Percentiles rank a stretch among this genome's conserved stretches.
These are phyloP conservation scores for Yamadazyma membranifaciens DNA, from an alignment of 1,139 yeast genomes.

Conservation along the genomic window DNA sequence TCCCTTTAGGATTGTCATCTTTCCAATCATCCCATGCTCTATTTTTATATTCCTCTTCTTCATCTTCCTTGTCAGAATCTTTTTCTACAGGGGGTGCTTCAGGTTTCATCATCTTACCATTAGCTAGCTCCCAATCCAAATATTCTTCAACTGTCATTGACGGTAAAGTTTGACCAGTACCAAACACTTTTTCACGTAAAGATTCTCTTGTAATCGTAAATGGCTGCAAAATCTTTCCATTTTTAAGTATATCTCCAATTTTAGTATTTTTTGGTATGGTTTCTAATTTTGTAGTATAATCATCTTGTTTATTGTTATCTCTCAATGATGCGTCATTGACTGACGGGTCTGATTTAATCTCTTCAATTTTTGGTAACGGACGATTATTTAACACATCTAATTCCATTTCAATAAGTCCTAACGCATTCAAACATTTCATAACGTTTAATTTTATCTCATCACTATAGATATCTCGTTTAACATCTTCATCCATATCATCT, in stretches of 20 bases:
- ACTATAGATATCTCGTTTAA: conserved; percentile 49
- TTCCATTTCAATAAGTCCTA: conserved; percentile 61
- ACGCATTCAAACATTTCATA: conserved; percentile 49
- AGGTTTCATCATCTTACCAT: conserved; percentile 73
- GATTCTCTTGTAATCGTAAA: conserved; percentile 75
- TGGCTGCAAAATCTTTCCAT: conserved; percentile 80
- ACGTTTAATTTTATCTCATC: conserved; percentile 55
- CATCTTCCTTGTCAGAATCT: conserved; percentile 45
- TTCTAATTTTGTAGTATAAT: conserved; percentile 57
- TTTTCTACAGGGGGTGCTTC: conserved; percentile 36
- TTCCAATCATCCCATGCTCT: conserved; percentile 93
- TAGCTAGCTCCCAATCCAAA: conserved; percentile 77
- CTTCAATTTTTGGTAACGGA: conserved; percentile 19
- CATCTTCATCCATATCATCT: conserved; percentile 54
- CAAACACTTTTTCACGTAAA: conserved; percentile 65
- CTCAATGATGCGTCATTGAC: conserved; percentile 11
- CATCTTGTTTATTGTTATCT: conserved; percentile 18
- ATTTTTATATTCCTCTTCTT: conserved; percentile 50
- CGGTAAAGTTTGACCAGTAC: conserved; percentile 91
- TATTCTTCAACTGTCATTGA: conserved; percentile 95
- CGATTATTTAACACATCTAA: conserved; percentile 48
- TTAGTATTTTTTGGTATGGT: conserved; percentile 30
- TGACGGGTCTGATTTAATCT: neutral
- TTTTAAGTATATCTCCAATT: conserved; percentile 45
- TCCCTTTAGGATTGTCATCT: conserved; percentile 81